phyloP scores from a whole-genome alignment of 495 filamentous ascomycete genomes.

The Penicillium simplicissimum region DNA sequence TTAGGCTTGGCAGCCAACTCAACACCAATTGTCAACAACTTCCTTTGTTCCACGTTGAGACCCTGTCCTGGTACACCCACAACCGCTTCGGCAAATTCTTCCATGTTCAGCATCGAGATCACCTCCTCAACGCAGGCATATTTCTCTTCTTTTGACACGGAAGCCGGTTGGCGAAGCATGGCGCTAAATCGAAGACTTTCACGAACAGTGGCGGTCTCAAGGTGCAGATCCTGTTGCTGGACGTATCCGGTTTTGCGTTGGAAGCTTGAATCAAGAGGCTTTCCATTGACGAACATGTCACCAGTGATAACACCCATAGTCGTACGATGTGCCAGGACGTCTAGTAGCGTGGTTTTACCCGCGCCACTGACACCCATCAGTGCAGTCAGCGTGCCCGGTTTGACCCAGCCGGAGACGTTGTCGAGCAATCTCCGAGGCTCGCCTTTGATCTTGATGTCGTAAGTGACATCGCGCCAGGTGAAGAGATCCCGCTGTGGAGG shows the following conservation, averaged over 20 bases:
- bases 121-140: conserved; percentile 85
- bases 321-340: conserved; percentile 46
- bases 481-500: neutral
- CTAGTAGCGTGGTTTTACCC: conserved; percentile 57
- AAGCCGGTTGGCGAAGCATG: conserved; percentile 74
- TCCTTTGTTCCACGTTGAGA: conserved; percentile 74
- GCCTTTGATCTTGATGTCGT: neutral
- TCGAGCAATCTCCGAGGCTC: neutral
- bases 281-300: conserved; percentile 52
- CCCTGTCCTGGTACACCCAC: conserved; percentile 76
- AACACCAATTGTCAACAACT: conserved; percentile 85
- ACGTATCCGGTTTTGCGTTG: conserved; percentile 90
- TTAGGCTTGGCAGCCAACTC: conserved; percentile 89
- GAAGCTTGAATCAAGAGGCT: conserved; percentile 66
- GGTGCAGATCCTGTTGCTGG: conserved; percentile 89
- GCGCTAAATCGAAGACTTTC: conserved; percentile 81
- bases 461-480: neutral
- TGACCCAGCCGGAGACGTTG: conserved; percentile 54
- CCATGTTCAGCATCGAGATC: conserved; percentile 83
- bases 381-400: conserved; percentile 63
- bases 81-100: conserved; percentile 76
- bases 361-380: conserved; percentile 62
- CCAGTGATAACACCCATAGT: conserved; percentile 51
- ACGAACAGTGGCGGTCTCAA: conserved; percentile 77
- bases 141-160: conserved; percentile 72